These are phyloP conservation scores for Microsporum canis DNA, from an alignment of 2,329 filamentous ascomycete species.

Conservation along the genomic window DNA sequence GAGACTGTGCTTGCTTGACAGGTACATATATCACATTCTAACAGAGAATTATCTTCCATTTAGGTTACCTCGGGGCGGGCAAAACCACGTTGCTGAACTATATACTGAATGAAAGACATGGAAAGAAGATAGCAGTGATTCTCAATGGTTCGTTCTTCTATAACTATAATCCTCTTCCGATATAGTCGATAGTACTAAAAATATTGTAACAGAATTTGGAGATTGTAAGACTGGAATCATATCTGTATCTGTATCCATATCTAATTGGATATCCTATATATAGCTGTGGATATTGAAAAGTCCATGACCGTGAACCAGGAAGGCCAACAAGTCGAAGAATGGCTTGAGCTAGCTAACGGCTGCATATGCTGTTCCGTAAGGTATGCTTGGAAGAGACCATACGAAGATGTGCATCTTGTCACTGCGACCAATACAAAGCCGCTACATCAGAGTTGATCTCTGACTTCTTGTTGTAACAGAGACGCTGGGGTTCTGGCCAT, in stretches of 20 bases:
- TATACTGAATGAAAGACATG: slow-evolving; percentile 86
- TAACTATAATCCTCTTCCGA: neutral
- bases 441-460: neutral
- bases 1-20: neutral
- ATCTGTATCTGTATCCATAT: neutral
- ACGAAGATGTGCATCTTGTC: neutral
- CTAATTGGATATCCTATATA: slow-evolving; percentile 2
- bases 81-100: slow-evolving; percentile 96
- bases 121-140: slow-evolving; percentile 96
- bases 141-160: slow-evolving; percentile 57
- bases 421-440: neutral
- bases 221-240: slow-evolving; percentile 48
- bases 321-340: slow-evolving; percentile 75
- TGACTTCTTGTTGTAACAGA: slow-evolving; percentile 33
- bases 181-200: neutral
- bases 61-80: slow-evolving; percentile 86
- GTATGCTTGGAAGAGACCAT: slow-evolving; percentile 33
- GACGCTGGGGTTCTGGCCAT: slow-evolving; percentile 91
- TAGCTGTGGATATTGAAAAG: slow-evolving; percentile 89
- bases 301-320: slow-evolving; percentile 82
- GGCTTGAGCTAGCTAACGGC: slow-evolving; percentile 91
- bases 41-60: neutral
- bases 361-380: slow-evolving; percentile 98
- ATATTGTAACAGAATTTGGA: slow-evolving; percentile 53
- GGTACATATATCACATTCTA: neutral